These are phyloP conservation scores for Lachancea mirantina DNA, from an alignment of 805 yeast species.

Conservation along the genomic window DNA sequence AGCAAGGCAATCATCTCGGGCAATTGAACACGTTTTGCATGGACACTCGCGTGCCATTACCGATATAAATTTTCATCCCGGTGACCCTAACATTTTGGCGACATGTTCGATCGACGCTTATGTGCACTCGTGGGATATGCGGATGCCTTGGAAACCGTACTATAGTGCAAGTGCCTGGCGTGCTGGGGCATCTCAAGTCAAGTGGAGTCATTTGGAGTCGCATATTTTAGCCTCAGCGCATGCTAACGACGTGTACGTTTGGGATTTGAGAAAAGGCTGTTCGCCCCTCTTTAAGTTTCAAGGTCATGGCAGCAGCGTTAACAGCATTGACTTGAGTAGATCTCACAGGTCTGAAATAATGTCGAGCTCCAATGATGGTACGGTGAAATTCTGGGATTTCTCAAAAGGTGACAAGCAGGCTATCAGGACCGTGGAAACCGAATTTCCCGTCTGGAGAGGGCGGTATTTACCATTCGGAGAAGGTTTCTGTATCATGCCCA, in stretches of 20 bases:
- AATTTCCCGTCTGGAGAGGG: conserved; percentile 85
- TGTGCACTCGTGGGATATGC: conserved; percentile 84
- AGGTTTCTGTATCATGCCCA: conserved; percentile 84
- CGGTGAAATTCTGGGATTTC: conserved; percentile 78
- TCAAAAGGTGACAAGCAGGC: conserved; percentile 39
- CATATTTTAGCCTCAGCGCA: conserved; percentile 81
- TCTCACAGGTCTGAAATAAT: conserved; percentile 53
- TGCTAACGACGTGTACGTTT: conserved; percentile 67
- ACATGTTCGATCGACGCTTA: conserved; percentile 91
- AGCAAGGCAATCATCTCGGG: conserved; percentile 57
- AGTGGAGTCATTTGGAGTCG: conserved; percentile 78
- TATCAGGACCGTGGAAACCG: conserved; percentile 53
- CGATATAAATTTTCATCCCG: conserved; percentile 88
- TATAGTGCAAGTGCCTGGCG: conserved; percentile 87
- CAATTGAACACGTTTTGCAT: conserved; percentile 82
- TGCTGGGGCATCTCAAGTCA: conserved; percentile 91
- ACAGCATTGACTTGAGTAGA: conserved; percentile 79
- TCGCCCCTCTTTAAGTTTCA: conserved; percentile 56
- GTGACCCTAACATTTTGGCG: conserved; percentile 77
- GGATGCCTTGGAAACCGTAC: conserved; percentile 69
- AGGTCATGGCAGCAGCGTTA: conserved; percentile 82
- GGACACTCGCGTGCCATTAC: conserved; percentile 91
- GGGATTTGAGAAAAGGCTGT: conserved; percentile 87
- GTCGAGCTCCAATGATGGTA: conserved; percentile 80
- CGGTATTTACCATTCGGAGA: conserved; percentile 83